phyloP scores from a whole-genome alignment of 2,329 filamentous ascomycete species.

The Leptographium flavum region DNA sequence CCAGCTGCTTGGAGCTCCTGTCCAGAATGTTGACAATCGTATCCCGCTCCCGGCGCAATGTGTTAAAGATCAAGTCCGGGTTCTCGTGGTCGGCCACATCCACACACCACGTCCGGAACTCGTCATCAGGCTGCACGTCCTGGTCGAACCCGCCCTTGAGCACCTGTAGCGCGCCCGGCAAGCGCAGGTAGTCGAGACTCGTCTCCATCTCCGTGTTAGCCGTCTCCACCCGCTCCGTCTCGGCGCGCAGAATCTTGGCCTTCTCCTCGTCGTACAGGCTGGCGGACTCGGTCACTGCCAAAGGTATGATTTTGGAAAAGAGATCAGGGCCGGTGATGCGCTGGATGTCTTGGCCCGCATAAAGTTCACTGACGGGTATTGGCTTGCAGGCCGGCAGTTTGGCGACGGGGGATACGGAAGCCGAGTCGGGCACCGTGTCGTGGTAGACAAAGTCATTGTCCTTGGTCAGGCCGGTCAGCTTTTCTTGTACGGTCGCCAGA shows the following conservation, averaged over 20 bases:
- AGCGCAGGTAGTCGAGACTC: conserved; percentile 81
- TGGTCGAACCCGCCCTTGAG: conserved; percentile 88
- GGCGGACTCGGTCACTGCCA: conserved; percentile 90
- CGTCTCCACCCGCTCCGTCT: conserved; percentile 83
- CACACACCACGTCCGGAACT: conserved; percentile 88
- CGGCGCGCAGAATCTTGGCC: conserved; percentile 83
- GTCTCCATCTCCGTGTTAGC: conserved; percentile 94
- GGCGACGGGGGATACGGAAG: conserved; percentile 64
- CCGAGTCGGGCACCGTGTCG: conserved; percentile 75
- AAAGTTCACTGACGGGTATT: conserved; percentile 91
- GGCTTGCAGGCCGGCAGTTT: conserved; percentile 93
- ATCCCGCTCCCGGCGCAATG: conserved; percentile 63
- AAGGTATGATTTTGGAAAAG: conserved; percentile 90
- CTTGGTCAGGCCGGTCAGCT: conserved; percentile 60
- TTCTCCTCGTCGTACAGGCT: conserved; percentile 98
- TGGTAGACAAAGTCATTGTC: conserved; percentile 99
- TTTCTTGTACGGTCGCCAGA: conserved; percentile 64
- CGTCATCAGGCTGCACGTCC: conserved; percentile 73
- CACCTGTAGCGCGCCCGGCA: conserved; percentile 79
- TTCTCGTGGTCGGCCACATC: conserved; percentile 78
- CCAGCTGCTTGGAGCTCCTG: conserved; percentile 70
- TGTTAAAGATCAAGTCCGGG: conserved; percentile 66
- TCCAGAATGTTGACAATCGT: conserved; percentile 61
- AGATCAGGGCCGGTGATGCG: conserved; percentile 93
- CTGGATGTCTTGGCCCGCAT: conserved; percentile 93